These are phyloP conservation scores for Cryphonectria nitschkei DNA, from an alignment of 2,329 filamentous ascomycete genomes.

Conservation along the genomic window DNA sequence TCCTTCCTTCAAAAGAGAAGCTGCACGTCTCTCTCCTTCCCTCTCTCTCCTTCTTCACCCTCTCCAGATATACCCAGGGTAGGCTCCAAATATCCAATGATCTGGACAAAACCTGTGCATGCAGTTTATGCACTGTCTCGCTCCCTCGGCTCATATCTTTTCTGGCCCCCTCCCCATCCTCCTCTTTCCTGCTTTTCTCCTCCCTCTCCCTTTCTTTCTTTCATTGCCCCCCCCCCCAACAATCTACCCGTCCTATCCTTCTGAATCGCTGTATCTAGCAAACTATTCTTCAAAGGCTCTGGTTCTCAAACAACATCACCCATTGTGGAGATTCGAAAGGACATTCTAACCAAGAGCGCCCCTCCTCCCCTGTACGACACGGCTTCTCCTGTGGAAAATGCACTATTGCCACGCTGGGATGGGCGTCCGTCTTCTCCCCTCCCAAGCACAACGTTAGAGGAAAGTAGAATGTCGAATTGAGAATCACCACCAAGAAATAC, in stretches of 20 bases:
- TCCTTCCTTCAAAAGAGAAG: slow-evolving; percentile 4
- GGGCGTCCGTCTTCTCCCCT: background rate
- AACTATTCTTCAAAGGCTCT: background rate
- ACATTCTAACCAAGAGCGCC: background rate
- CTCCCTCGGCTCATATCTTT: background rate
- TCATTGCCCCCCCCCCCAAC: background rate
- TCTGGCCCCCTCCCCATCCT: too few relatives aligned
- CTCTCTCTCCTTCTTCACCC: background rate
- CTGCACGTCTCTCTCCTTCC: slow-evolving; percentile 8
- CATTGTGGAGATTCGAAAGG: background rate
- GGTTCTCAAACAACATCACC: slow-evolving; percentile 4
- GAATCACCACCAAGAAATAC: background rate
- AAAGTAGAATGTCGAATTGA: background rate
- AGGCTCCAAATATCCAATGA: background rate
- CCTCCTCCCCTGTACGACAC: slow-evolving; percentile 17
- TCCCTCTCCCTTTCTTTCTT: background rate
- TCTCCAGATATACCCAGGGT: background rate
- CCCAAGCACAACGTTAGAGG: background rate
- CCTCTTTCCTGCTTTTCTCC: background rate
- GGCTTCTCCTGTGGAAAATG: slow-evolving; percentile 8
- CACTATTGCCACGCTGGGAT: background rate
- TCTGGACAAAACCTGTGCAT: slow-evolving; percentile 1
- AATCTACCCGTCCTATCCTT: background rate
- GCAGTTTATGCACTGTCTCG: slow-evolving; percentile 1
- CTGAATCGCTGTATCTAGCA: too few relatives aligned